Percentiles rank a stretch among this genome's conserved stretches.
phyloP scores from a whole-genome alignment of 2,329 filamentous ascomycete species.

The Kalaharituber pfeilii region DNA sequence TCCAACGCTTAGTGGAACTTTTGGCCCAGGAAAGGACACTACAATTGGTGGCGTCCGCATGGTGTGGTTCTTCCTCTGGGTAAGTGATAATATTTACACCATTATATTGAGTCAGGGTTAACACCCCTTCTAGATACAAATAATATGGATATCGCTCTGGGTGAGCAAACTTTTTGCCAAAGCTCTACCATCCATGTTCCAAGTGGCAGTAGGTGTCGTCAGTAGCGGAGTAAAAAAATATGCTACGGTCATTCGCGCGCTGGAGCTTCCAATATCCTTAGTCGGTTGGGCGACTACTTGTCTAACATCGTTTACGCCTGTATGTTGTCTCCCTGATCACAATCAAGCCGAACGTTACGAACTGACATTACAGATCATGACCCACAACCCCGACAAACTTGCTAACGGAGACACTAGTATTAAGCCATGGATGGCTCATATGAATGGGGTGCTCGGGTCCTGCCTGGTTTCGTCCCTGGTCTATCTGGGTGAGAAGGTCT shows the following conservation, averaged over 20 bases:
- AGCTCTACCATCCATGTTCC: conserved; percentile 43
- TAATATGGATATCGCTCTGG: conserved; percentile 52
- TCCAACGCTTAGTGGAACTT: conserved; percentile 38
- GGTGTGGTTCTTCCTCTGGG: conserved; percentile 41
- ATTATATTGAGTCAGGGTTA: neutral
- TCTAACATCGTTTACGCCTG: conserved; percentile 40
- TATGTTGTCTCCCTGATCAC: conserved; percentile 5
- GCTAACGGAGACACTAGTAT: conserved; percentile 9
- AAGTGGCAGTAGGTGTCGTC: conserved; percentile 52
- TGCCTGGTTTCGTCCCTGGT: conserved; percentile 51
- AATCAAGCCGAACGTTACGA: conserved; percentile 1
- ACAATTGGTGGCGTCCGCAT: conserved; percentile 29
- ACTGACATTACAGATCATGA: conserved; percentile 19
- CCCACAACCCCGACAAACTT: conserved; percentile 19
- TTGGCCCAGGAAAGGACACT: conserved; percentile 20
- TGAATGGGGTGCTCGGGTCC: conserved; percentile 50
- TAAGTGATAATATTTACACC: conserved; percentile 9
- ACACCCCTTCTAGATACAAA: conserved; percentile 39
- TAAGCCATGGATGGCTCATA: conserved; percentile 29
- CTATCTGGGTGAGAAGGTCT: conserved; percentile 56
- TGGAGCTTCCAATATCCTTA: conserved; percentile 49
- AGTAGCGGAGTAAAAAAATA: conserved; percentile 55
- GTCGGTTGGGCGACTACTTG: conserved; percentile 51
- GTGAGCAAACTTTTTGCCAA: conserved; percentile 47
- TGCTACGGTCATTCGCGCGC: conserved; percentile 43